phyloP scores from a whole-genome alignment of 1,139 yeast genomes.

The Kodamaea sp. region DNA sequence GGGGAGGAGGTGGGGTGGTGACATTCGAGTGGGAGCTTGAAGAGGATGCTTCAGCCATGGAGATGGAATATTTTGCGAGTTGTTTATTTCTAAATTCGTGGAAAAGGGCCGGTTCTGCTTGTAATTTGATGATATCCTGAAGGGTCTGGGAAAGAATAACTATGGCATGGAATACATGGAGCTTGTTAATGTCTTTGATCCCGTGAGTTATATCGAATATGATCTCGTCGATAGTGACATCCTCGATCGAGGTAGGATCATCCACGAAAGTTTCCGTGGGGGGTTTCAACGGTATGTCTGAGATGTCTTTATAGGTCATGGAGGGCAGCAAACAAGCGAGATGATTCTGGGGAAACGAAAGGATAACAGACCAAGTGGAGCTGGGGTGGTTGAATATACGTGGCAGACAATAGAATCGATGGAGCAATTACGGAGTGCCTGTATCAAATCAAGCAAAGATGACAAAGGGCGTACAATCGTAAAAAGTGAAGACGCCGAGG shows the following conservation, averaged over 20 bases:
- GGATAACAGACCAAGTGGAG: neutral
- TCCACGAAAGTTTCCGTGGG: constrained; percentile 46
- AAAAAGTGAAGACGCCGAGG: no score
- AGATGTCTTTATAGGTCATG: constrained; percentile 16
- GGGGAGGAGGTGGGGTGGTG: neutral
- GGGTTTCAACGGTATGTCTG: constrained; percentile 43
- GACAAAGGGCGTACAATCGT: no score
- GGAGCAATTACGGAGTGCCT: no score
- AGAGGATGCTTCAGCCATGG: constrained; percentile 4
- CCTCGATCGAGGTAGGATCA: constrained; percentile 39
- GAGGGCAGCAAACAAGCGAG: no score
- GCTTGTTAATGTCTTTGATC: constrained; percentile 34
- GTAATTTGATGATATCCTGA: constrained; percentile 36
- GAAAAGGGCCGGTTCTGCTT: constrained; percentile 26
- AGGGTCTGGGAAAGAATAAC: constrained; percentile 32
- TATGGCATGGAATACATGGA: constrained; percentile 42
- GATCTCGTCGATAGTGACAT: constrained; percentile 38
- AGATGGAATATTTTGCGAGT: constrained; percentile 27
- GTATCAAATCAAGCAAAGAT: no score
- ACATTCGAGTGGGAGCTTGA: no score
- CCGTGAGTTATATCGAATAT: constrained; percentile 33
- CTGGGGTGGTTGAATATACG: no score
- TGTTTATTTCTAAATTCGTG: constrained; percentile 28
- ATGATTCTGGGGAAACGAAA: no score
- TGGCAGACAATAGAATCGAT: no score